These are phyloP conservation scores for Exsudoporus floridanus DNA, from an alignment of 1,284 basidiomycete species.

Conservation along the genomic window DNA sequence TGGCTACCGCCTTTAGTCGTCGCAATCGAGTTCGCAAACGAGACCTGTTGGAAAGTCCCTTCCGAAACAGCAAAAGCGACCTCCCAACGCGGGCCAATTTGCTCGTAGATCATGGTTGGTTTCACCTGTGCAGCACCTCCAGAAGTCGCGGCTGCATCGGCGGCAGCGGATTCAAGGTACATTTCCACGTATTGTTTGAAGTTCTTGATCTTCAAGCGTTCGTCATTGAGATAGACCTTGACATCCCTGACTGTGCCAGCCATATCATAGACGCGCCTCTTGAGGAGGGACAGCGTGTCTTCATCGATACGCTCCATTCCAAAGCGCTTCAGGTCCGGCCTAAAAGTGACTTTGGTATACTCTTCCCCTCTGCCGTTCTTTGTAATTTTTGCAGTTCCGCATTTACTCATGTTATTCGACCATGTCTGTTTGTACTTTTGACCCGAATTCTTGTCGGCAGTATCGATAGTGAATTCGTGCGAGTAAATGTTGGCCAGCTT, in stretches of 20 bases:
- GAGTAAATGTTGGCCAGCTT: constrained; percentile 99
- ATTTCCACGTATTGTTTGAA: constrained; percentile 99
- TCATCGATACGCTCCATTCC: constrained; percentile 92
- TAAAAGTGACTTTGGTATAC: constrained; percentile 94
- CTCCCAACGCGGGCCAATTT: constrained; percentile 86
- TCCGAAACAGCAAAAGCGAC: constrained; percentile 94
- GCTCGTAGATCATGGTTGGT: constrained; percentile 81
- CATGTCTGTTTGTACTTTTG: constrained; percentile 98
- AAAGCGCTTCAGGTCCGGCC: constrained; percentile 89
- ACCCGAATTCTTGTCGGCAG: constrained; percentile 83
- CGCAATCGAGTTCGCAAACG: constrained; percentile 97
- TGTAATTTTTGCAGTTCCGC: constrained; percentile 89
- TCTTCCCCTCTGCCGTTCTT: constrained; percentile 87
- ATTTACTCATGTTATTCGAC: constrained; percentile 90
- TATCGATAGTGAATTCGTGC: constrained; percentile 95
- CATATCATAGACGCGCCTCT: constrained; percentile 97
- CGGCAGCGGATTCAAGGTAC: constrained; percentile 78
- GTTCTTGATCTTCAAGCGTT: constrained; percentile 89
- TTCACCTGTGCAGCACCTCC: constrained; percentile 78
- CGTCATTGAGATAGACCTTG: constrained; percentile 93
- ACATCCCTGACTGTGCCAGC: constrained; percentile 93
- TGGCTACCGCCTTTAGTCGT: constrained; percentile 98
- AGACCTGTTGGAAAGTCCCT: constrained; percentile 89
- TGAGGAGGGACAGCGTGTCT: constrained; percentile 87
- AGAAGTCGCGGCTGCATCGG: constrained; percentile 61